phyloP scores from a whole-genome alignment of 768 basidiomycete genomes.

The Boletales sp. region DNA sequence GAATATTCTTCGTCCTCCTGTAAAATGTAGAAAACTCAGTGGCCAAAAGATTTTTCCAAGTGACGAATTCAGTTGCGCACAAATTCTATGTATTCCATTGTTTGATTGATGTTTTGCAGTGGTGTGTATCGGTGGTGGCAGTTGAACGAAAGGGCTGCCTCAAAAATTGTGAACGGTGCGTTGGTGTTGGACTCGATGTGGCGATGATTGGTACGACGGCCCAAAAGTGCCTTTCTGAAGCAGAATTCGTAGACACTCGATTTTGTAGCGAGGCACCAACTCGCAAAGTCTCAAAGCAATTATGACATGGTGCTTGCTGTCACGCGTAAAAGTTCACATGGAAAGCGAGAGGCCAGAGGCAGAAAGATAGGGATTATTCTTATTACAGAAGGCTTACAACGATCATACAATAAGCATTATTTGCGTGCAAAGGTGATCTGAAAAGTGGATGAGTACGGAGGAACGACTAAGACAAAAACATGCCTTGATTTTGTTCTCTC shows the following conservation, averaged over 20 bases:
- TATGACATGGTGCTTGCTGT: conserved; percentile 23
- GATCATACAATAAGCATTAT: conserved; percentile 37
- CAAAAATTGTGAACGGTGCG: conserved; percentile 1
- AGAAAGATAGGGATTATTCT: conserved; percentile 21
- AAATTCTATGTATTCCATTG: conserved; percentile 9
- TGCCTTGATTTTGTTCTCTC: conserved; percentile 98
- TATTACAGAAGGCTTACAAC: conserved; percentile 30
- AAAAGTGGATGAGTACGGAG: conserved; percentile 8
- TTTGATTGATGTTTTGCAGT: conserved; percentile 4
- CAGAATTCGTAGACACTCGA: conserved; percentile 3
- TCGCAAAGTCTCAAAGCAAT: conserved; percentile 22
- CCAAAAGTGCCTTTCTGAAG: conserved; percentile 3
- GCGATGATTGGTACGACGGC: conserved; percentile 3
- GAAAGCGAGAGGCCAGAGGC: conserved; percentile 10
- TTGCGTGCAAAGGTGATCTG: conserved; percentile 78
- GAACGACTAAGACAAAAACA: conserved; percentile 7
- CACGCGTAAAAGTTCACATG: conserved; percentile 24
- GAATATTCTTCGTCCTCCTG: conserved; percentile 24
- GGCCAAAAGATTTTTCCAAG: background rate
- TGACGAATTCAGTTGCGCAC: conserved; percentile 12
- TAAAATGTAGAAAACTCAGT: conserved; percentile 1
- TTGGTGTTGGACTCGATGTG: conserved; percentile 1
- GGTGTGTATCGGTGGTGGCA: conserved; percentile 5
- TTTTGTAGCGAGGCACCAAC: conserved; percentile 20
- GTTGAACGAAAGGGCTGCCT: conserved; percentile 1